Conservation (phyloP, 768 basidiomycete genomes). For the Hericium alpestre region DNA sequence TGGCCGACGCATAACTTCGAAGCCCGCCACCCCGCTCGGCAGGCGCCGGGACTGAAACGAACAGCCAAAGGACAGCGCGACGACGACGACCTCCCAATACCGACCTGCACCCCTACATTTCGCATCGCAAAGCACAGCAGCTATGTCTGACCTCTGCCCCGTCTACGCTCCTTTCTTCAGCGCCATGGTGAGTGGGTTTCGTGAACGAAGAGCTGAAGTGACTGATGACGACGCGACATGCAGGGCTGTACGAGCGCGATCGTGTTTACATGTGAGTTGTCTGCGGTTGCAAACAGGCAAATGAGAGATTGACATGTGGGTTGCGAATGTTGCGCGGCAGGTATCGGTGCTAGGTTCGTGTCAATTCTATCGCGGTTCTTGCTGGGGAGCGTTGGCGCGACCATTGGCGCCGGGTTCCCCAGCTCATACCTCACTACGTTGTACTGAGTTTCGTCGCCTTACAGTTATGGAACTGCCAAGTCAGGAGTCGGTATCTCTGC, state of each 20-base stretch:
- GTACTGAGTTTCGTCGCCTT: background rate
- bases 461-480: conserved; percentile 97
- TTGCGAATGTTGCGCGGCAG: conserved; percentile 25
- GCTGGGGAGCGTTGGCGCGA: background rate
- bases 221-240: background rate
- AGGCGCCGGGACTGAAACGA: too few relatives aligned
- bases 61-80: too few relatives aligned
- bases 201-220: background rate
- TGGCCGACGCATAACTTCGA: too few relatives aligned
- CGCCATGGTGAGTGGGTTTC: conserved; percentile 57
- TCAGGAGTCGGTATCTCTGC: conserved; percentile 96
- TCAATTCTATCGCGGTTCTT: background rate
- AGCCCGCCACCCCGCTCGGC: too few relatives aligned
- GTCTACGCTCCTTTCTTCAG: conserved; percentile 99
- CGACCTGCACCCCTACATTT: too few relatives aligned
- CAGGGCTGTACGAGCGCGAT: conserved; percentile 96
- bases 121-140: background rate
- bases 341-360: conserved; percentile 75
- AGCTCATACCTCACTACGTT: background rate
- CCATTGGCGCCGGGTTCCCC: background rate
- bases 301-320: background rate
- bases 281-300: background rate
- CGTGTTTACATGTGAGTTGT: conserved; percentile 85
- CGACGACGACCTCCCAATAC: too few relatives aligned
- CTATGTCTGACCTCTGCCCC: conserved; percentile 43